A percentile compares a stretch with the other conserved stretches of the same genome.
These are phyloP conservation scores for Piper longum DNA, from an alignment of 164 flowering plant species.

Conservation along the genomic window DNA sequence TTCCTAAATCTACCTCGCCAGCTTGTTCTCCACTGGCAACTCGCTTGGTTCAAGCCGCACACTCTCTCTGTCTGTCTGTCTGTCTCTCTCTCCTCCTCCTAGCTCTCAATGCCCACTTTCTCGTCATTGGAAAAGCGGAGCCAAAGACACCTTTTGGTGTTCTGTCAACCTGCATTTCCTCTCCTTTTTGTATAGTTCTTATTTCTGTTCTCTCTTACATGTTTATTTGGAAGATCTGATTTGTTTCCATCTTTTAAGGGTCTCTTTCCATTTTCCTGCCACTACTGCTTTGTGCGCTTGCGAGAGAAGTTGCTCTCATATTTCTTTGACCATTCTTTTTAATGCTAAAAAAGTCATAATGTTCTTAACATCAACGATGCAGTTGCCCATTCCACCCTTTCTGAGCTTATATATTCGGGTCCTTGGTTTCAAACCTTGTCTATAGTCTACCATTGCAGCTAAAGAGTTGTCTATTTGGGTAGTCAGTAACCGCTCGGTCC, in stretches of 20 bases:
- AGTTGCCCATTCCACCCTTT: conserved; percentile 12
- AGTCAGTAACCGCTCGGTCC: conserved; percentile 3
- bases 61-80: neutral
- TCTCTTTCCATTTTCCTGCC: conserved; percentile 2
- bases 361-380: conserved; percentile 21
- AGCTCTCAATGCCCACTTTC: neutral
- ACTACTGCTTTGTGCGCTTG: conserved; percentile 9
- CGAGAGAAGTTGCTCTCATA: conserved; percentile 16
- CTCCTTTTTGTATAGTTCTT: conserved; percentile 5
- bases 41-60: neutral
- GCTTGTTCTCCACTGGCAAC: neutral
- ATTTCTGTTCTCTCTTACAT: neutral
- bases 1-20: neutral
- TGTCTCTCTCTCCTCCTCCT: neutral
- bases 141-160: neutral
- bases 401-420: conserved; percentile 21
- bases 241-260: neutral
- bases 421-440: conserved; percentile 7
- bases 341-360: conserved; percentile 4
- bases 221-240: neutral
- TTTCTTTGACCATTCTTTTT: conserved; percentile 12
- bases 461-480: neutral
- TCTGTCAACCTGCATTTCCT: neutral
- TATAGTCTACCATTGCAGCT: neutral
- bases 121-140: neutral